phyloP scores from a whole-genome alignment of 768 basidiomycete species.

The Tricholomella constricta region DNA sequence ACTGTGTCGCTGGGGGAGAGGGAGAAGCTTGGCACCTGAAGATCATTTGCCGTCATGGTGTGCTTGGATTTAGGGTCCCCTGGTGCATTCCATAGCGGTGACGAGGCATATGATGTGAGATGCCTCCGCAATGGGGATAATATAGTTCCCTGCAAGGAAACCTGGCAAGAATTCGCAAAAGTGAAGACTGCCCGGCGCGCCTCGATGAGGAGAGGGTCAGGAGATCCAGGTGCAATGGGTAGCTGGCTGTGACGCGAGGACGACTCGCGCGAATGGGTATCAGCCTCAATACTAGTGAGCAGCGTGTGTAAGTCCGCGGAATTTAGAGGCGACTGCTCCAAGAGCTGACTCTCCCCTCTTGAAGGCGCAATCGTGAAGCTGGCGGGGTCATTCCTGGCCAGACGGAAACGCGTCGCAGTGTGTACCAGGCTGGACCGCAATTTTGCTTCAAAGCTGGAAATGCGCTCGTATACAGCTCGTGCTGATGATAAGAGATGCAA shows the following conservation, averaged over 20 bases:
- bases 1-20: constrained; percentile 88
- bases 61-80: constrained; percentile 51
- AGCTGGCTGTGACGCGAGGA: constrained; percentile 34
- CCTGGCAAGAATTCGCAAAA: constrained; percentile 76
- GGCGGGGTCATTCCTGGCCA: constrained; percentile 53
- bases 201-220: constrained; percentile 50
- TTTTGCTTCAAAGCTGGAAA: constrained; percentile 69
- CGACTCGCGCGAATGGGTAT: constrained; percentile 27
- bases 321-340: constrained; percentile 85
- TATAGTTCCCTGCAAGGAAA: constrained; percentile 78
- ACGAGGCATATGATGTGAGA: constrained; percentile 68
- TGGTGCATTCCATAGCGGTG: constrained; percentile 64
- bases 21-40: constrained; percentile 89
- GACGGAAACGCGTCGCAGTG: constrained; percentile 59
- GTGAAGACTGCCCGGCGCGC: constrained; percentile 56
- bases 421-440: constrained; percentile 61
- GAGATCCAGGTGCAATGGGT: constrained; percentile 25
- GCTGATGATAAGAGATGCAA: constrained; percentile 85
- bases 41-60: constrained; percentile 48
- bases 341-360: constrained; percentile 69
- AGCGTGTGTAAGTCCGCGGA: constrained; percentile 72
- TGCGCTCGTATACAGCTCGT: constrained; percentile 67
- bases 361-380: constrained; percentile 59
- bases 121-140: constrained; percentile 79
- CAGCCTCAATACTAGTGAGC: constrained; percentile 53